These are phyloP conservation scores for Fusarium buharicum DNA, from an alignment of 2,329 filamentous ascomycete genomes.

Conservation along the genomic window DNA sequence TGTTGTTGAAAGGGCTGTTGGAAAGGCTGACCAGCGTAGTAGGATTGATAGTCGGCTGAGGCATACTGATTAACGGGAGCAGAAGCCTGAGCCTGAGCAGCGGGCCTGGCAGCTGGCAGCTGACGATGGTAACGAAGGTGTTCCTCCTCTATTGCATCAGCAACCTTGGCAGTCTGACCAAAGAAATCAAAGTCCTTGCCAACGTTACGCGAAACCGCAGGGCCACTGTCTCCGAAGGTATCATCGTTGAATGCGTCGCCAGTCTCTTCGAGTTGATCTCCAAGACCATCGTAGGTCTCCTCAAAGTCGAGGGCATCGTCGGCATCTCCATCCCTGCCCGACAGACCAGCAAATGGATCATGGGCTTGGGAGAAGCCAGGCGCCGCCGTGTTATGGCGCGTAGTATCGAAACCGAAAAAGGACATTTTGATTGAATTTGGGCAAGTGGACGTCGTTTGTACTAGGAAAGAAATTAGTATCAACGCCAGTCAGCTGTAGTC, in stretches of 20 bases:
- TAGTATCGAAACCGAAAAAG: constrained; percentile 89
- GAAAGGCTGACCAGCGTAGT: constrained; percentile 38
- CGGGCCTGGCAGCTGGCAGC: constrained; percentile 63
- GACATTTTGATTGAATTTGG: constrained; percentile 69
- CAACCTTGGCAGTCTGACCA: constrained; percentile 87
- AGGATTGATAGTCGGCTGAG: constrained; percentile 50
- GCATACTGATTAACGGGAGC: constrained; percentile 52
- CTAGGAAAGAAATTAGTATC: constrained; percentile 41
- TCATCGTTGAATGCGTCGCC: constrained; percentile 97
- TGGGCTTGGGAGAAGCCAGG: constrained; percentile 84
- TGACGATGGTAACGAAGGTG: constrained; percentile 85
- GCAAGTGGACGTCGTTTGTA: constrained; percentile 37
- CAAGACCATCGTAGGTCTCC: constrained; percentile 95
- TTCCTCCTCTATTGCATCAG: constrained; percentile 89
- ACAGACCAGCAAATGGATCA: constrained; percentile 89
- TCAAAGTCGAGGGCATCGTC: constrained; percentile 81
- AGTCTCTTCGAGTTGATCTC: constrained; percentile 88
- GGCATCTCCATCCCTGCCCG: constrained; percentile 69
- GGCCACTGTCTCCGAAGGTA: constrained; percentile 73
- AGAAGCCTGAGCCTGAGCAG: constrained; percentile 45
- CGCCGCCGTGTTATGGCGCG: constrained; percentile 73
- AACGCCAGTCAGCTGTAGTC: constrained; percentile 23
- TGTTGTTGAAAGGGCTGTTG: constrained; percentile 52
- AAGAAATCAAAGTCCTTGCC: constrained; percentile 99
- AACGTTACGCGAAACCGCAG: constrained; percentile 61